Conservation (phyloP, 805 yeast genomes). For the Nakazawaea sp. region DNA sequence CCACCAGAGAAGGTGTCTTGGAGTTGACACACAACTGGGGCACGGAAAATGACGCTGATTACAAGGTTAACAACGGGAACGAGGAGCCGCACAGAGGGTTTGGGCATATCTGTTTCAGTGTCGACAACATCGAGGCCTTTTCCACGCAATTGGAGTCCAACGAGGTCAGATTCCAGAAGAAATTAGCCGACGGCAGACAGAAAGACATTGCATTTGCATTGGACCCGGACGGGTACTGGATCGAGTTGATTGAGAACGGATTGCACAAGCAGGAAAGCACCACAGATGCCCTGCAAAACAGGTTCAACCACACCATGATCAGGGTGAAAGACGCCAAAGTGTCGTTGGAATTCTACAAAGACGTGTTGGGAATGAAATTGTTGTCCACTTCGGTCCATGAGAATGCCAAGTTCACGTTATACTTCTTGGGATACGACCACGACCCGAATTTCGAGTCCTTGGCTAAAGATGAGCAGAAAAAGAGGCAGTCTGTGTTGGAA, state of each 20-base stretch:
- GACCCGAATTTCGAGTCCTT: conserved; percentile 30
- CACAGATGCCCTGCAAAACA: conserved; percentile 34
- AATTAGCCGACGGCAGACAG: conserved; percentile 84
- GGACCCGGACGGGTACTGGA: conserved; percentile 97
- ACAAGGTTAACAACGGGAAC: conserved; percentile 72
- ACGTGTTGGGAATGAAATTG: conserved; percentile 76
- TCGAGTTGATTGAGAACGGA: conserved; percentile 70
- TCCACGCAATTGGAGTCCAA: conserved; percentile 51
- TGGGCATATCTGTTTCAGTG: conserved; percentile 89
- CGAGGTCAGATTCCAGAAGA: conserved; percentile 78
- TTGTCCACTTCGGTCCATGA: conserved; percentile 48
- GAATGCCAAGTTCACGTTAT: conserved; percentile 75
- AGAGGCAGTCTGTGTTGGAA: conserved; percentile 70
- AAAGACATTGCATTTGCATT: conserved; percentile 88
- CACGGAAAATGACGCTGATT: conserved; percentile 49
- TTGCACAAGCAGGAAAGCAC: conserved; percentile 31
- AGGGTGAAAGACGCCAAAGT: conserved; percentile 79
- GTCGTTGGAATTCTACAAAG: conserved; percentile 72
- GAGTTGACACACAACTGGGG: conserved; percentile 84
- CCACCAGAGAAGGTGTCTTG: conserved; percentile 56
- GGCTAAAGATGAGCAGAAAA: conserved; percentile 24
- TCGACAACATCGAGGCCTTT: conserved; percentile 62
- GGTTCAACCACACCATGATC: conserved; percentile 87
- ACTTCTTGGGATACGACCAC: conserved; percentile 74
- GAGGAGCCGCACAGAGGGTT: conserved; percentile 81